Conservation (phyloP, 805 yeast species). For the Saccharomycopsis guyanensis region DNA sequence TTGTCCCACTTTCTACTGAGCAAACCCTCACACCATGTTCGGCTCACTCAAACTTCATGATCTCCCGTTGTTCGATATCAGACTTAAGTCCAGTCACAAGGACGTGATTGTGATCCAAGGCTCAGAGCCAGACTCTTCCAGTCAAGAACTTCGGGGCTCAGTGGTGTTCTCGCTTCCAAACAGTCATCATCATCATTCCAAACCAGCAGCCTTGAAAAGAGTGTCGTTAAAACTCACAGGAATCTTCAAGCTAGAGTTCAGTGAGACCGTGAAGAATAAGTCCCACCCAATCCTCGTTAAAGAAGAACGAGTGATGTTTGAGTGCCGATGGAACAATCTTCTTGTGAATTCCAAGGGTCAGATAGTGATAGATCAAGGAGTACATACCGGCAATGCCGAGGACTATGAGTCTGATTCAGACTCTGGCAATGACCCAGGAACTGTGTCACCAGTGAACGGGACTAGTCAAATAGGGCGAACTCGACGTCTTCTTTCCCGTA, state of each 20-base stretch:
- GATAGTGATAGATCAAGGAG: constrained; percentile 15
- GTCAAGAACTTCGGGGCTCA: constrained; percentile 67
- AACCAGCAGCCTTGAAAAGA: constrained; percentile 50
- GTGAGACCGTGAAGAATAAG: constrained; percentile 33
- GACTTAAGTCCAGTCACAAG: constrained; percentile 31
- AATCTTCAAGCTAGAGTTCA: constrained; percentile 52
- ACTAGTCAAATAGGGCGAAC: neutral
- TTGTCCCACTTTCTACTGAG: no score
- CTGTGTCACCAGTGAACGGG: no score
- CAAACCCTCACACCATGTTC: no score
- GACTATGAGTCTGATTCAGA: neutral
- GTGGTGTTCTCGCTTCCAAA: constrained; percentile 66
- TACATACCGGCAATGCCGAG: neutral
- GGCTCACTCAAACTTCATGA: no score
- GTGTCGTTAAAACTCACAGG: constrained; percentile 58
- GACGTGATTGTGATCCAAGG: constrained; percentile 77
- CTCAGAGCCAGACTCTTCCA: constrained; percentile 63
- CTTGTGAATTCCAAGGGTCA: constrained; percentile 28
- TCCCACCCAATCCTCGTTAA: constrained; percentile 32
- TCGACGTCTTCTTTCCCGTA: neutral
- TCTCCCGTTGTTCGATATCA: constrained; percentile 13
- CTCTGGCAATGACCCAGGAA: neutral
- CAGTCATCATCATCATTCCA: neutral
- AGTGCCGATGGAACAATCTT: constrained; percentile 65
- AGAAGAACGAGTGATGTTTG: constrained; percentile 55